Evolutionary conservation across 2,329 filamentous ascomycete genomes (phyloP).

Genomic region (Pestalotiopsis fici): DNA sequence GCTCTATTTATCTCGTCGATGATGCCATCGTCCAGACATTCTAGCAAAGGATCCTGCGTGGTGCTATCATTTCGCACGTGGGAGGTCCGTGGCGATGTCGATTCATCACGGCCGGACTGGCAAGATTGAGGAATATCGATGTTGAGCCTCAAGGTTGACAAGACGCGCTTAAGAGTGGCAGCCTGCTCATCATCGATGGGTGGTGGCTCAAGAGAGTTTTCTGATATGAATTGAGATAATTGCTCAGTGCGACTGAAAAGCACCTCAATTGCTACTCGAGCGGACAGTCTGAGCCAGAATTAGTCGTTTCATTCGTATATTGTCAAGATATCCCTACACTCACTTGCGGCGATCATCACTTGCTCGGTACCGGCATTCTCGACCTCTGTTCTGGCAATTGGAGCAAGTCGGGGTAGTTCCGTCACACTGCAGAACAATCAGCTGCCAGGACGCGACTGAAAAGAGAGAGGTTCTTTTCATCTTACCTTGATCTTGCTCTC

Average conservation of each 20-base stretch:
- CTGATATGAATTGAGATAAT: background rate
- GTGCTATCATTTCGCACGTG: background rate
- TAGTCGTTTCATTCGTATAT: background rate
- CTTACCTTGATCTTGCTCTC: constrained; percentile 1
- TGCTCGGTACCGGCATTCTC: background rate
- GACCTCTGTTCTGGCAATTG: background rate
- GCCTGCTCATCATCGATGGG: background rate
- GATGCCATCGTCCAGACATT: background rate
- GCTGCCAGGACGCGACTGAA: background rate
- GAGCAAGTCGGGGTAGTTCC: background rate
- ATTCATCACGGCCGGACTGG: background rate
- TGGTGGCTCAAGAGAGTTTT: background rate
- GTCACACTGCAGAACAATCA: background rate
- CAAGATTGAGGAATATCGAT: background rate
- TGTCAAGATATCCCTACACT: background rate
- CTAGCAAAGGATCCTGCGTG: background rate
- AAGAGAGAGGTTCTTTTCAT: background rate
- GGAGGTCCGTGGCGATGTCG: background rate
- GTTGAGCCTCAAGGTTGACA: background rate
- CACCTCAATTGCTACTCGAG: background rate
- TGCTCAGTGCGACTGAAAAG: background rate
- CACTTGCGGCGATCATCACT: background rate
- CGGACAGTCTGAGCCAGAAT: background rate
- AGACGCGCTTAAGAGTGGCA: background rate
- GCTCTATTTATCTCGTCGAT: background rate